Percentiles rank a stretch among this genome's conserved stretches.
Evolutionary conservation across 495 filamentous ascomycete genomes (phyloP).

Genomic region (Trichocladium antarcticum): DNA sequence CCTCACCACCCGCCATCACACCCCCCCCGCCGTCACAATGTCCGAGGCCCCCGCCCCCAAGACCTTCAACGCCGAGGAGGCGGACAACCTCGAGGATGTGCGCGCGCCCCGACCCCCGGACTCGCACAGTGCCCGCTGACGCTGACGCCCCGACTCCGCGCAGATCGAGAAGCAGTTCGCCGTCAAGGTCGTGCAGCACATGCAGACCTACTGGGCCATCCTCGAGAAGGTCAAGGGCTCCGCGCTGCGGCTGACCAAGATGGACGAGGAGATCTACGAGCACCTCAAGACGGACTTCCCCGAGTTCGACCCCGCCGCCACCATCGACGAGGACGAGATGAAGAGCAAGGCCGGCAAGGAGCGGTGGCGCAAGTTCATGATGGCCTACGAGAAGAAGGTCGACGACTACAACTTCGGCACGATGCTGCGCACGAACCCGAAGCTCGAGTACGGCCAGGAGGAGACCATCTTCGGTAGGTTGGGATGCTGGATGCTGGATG

Average conservation of each 20-base stretch:
- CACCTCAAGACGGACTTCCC: conserved; percentile 81
- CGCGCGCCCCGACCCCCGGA: conserved; percentile 2
- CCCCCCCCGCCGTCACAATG: conserved; percentile 1
- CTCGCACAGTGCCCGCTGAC: neutral
- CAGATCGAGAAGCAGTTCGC: conserved; percentile 99
- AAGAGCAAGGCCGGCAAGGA: conserved; percentile 97
- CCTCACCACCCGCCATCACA: neutral
- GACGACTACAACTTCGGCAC: conserved; percentile 97
- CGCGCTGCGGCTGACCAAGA: conserved; percentile 74
- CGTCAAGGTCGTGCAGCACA: conserved; percentile 92
- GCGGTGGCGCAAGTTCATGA: conserved; percentile 90
- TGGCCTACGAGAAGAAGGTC: conserved; percentile 81
- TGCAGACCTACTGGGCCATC: conserved; percentile 93
- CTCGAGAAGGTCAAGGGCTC: conserved; percentile 83
- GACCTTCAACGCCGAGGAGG: conserved; percentile 37
- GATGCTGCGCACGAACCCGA: conserved; percentile 68
- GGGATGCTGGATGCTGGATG: neutral
- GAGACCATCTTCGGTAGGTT: conserved; percentile 78
- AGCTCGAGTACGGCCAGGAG: conserved; percentile 73
- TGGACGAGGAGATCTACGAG: conserved; percentile 87
- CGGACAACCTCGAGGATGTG: conserved; percentile 42
- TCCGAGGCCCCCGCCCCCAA: conserved; percentile 21
- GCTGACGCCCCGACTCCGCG: neutral
- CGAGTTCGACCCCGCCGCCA: conserved; percentile 70
- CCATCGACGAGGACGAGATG: conserved; percentile 87